Base-by-base conservation (phyloP, 257 asterid genomes). In the Nicotiana noctiflora region DNA sequence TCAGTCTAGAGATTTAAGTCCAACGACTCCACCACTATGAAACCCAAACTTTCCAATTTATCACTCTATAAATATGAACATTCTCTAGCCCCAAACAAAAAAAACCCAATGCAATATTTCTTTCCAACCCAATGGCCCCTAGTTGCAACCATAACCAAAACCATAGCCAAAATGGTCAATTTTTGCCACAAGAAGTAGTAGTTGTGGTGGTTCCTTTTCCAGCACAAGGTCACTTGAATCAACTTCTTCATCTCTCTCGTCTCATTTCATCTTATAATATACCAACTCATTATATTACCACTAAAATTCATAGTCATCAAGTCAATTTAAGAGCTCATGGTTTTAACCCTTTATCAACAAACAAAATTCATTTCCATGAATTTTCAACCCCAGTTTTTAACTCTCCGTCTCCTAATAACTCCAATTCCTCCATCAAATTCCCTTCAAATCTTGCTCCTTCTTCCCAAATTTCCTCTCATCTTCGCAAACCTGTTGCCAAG, bases 151-250 rank as follows among this genome's bases (percentile, higher is more conserved):
- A 66, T 32, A 34, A 66, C 52, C 75, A 65, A 64, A 64, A 6
- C 21, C 46, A 37, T 68, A 10, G 18, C 57, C 76, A 68, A 72
- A 72, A 72, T 46, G 78, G 13, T 49, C 56, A 72, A 15, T 55
- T 40, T 19, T 72, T 46, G 31, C 37, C 78, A 46, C 23, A 21
- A 31, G 83, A 89, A 6, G 89, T 89, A 15, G 86, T 59, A 1
- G 93, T 92, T 27, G 86, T 91, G 0, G 88, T 92, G 90, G 93
- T 90, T 49, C 92, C 97, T 14, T 88, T 92, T 80, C 95, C 97
- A 7, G 90, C 88, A 17, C 97, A 92, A 34, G 93, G 97, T 51
- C 97, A 92, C 51, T 93, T 92, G 76, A 92, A 92, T 83, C 97
- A 92, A 86, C 97, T 92, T 85, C 95, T 92, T 83, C 92, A 90